Base-by-base conservation (phyloP, 345 rosid species). In the Atalantia buxifolia region DNA sequence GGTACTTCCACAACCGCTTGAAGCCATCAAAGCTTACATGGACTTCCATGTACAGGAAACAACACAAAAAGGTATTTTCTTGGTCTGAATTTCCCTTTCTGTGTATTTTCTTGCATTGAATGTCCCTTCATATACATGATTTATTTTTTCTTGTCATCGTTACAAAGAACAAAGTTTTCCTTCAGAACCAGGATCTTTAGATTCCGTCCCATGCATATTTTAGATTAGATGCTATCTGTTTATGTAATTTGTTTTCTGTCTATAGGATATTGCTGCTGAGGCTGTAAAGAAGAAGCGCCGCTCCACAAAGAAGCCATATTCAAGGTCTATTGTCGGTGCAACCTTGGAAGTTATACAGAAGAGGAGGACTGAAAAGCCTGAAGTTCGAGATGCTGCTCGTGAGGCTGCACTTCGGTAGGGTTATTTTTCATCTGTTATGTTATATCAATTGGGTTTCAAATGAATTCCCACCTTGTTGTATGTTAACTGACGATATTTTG, bases 11-110 rank as follows among this genome's bases (percentile, higher is more conserved):
- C 88, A 94, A 92, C 80, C 87, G 93, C 33, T 74, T 92, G 87
- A 95, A 94, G 94, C 98, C 97, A 1, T 95, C 97, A 0, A 94
- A 95, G 90, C 97, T 95, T 71, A 92, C 92, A 25, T 90, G 92
- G 92, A 92, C 96, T 1, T 89, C 92, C 65, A 89, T 92, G 92
- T 92, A 83, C 81, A 76, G 92, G 79, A 90, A 92, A 85, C 91
- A 92, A 53, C 93, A 90, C 76, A 90, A 92, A 82, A 92, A 91
- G 93, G 93, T 91, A 27, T 35, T 30, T 45, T 31, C 38, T 36
- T 38, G 19, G 28, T 4, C 19, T 27, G 66, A 28, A 4, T 28
- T 63, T 2, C 16, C 50, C 18, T 45, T 12, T 12, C 50, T 3
- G 22, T 48, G 13, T 40, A 40, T 9, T 40, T 40, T 40, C 55